Evolutionary conservation across 805 yeast genomes (phyloP).

Genomic region (Pichia cabralensis): DNA sequence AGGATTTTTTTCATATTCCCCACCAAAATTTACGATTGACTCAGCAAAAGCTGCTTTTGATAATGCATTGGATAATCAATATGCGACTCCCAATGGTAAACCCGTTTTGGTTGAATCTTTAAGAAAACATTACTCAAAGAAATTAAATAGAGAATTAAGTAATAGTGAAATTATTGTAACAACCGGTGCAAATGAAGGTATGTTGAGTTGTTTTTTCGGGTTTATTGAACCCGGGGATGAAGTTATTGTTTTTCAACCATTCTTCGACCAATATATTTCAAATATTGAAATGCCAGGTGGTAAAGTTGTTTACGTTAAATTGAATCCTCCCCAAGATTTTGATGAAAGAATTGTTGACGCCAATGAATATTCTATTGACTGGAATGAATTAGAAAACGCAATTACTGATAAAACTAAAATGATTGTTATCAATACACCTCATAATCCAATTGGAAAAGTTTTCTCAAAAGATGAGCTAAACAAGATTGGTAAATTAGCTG

Average conservation of each 20-base stretch:
- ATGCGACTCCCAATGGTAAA: constrained; percentile 85
- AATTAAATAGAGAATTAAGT: constrained; percentile 46
- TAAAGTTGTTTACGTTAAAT: constrained; percentile 74
- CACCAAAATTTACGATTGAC: constrained; percentile 84
- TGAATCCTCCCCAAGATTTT: constrained; percentile 74
- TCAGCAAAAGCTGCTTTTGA: constrained; percentile 74
- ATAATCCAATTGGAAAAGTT: constrained; percentile 92
- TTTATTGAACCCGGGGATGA: constrained; percentile 84
- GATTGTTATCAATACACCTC: constrained; percentile 87
- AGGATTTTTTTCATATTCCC: constrained; percentile 93
- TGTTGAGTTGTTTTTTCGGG: constrained; percentile 76
- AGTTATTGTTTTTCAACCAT: constrained; percentile 93
- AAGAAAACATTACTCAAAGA: constrained; percentile 60
- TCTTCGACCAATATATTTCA: constrained; percentile 92
- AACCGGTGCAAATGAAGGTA: constrained; percentile 97
- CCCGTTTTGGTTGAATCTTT: constrained; percentile 64
- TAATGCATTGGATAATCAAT: constrained; percentile 74
- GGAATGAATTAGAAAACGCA: constrained; percentile 62
- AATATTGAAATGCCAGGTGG: constrained; percentile 94
- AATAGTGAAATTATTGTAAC: constrained; percentile 66
- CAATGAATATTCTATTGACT: constrained; percentile 80
- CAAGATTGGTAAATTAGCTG: constrained; percentile 72
- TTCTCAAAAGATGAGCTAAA: constrained; percentile 67
- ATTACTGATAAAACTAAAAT: constrained; percentile 72
- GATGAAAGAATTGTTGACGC: constrained; percentile 57